Conservation (phyloP, 768 basidiomycete species). For the Coprinellus micaceus region DNA sequence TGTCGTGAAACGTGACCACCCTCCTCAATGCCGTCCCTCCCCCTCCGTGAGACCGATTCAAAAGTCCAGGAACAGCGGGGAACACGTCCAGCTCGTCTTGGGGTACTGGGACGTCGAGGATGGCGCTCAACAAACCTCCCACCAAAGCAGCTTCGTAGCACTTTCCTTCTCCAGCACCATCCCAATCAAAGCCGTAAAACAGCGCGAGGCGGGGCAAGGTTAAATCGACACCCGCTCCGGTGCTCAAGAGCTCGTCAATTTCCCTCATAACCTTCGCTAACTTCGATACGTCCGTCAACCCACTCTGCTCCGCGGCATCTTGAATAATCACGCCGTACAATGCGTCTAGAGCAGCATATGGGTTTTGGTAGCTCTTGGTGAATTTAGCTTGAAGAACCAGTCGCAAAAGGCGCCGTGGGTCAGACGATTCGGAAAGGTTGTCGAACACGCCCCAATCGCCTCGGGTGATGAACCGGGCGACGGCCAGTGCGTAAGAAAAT, state of each 20-base stretch:
- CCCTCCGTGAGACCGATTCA: not conserved
- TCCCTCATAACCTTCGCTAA: not conserved
- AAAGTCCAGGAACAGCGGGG: too few relatives aligned
- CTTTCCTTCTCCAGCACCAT: not conserved
- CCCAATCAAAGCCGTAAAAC: not conserved
- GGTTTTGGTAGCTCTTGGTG: constrained; percentile 2
- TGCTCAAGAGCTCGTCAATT: constrained; percentile 1
- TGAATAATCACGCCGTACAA: not conserved
- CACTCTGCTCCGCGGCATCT: constrained; percentile 3
- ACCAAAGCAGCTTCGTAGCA: constrained; percentile 5
- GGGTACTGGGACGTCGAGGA: not conserved
- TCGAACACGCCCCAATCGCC: not conserved
- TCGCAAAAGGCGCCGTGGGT: not conserved
- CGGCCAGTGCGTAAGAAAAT: not conserved
- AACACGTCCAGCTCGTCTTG: not conserved
- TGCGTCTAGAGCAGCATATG: not conserved
- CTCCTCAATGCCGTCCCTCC: not conserved
- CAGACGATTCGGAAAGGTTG: not conserved
- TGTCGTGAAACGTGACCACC: not conserved
- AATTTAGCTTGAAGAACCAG: not conserved
- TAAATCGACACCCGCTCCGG: not conserved
- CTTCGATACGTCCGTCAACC: not conserved
- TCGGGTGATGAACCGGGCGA: not conserved
- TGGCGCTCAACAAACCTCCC: not conserved
- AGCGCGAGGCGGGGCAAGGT: not conserved